A percentile compares a stretch with the other conserved stretches of the same genome.
These are phyloP conservation scores for Verticillium klebahnii DNA, from an alignment of 2,329 filamentous ascomycete species.

Conservation along the genomic window DNA sequence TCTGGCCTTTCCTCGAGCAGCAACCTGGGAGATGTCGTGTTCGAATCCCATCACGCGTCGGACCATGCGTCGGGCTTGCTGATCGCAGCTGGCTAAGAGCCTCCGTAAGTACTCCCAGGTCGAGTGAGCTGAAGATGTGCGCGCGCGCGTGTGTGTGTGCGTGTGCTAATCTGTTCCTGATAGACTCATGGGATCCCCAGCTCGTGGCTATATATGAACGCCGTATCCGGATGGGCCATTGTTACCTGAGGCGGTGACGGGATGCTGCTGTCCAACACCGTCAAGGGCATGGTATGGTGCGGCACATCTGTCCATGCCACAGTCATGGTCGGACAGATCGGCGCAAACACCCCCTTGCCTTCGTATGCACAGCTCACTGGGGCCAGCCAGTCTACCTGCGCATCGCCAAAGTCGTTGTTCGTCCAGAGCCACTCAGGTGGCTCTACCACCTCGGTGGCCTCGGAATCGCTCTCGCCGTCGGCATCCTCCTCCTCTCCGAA, in stretches of 20 bases:
- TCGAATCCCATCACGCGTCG: no score
- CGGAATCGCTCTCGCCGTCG: neutral
- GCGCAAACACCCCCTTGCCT: conserved; percentile 4
- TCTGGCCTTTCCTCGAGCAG: no score
- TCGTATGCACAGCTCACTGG: neutral
- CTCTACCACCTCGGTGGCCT: neutral
- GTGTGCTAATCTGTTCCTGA: neutral
- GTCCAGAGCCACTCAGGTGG: conserved; percentile 13
- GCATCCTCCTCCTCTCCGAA: conserved; percentile 6
- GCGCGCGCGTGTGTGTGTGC: no score
- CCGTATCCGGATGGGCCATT: neutral
- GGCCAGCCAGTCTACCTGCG: conserved; percentile 1
- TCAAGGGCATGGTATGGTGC: neutral
- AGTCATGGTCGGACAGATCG: neutral
- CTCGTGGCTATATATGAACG: neutral
- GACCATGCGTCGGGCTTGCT: no score
- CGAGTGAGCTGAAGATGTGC: no score
- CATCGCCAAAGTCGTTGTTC: conserved; percentile 6
- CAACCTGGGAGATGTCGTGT: no score
- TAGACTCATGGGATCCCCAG: neutral
- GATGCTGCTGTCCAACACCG: neutral
- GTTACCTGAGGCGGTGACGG: neutral
- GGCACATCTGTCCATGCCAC: conserved; percentile 8
- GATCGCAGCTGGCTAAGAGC: no score
- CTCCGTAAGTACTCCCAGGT: no score